Evolutionary conservation across 2,329 filamentous ascomycete genomes (phyloP).

Genomic region (Penicillium italicum): DNA sequence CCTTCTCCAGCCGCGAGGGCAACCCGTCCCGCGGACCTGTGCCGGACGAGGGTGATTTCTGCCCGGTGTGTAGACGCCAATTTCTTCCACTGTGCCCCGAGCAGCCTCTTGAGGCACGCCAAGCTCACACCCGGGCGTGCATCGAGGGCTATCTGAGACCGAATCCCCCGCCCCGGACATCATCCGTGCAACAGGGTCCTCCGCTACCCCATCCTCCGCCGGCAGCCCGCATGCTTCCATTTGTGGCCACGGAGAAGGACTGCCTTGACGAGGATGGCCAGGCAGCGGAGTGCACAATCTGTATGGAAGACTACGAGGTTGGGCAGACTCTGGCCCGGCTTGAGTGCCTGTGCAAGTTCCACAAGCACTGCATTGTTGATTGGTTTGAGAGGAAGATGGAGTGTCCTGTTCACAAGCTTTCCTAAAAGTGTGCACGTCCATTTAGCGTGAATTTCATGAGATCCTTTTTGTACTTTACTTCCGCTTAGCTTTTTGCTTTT

Average conservation of each 20-base stretch:
- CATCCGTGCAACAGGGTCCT: slow-evolving; percentile 14
- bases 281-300: slow-evolving; percentile 59
- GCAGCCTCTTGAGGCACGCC: slow-evolving; percentile 41
- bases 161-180: slow-evolving; percentile 13
- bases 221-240: slow-evolving; percentile 43
- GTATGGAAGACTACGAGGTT: slow-evolving; percentile 61
- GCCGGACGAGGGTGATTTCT: slow-evolving; percentile 44
- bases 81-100: slow-evolving; percentile 40
- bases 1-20: slow-evolving; percentile 1
- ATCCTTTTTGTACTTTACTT: neutral
- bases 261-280: slow-evolving; percentile 54
- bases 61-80: slow-evolving; percentile 44
- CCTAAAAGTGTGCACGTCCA: neutral
- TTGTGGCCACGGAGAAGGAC: slow-evolving; percentile 61
- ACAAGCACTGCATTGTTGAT: slow-evolving; percentile 56
- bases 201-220: slow-evolving; percentile 23
- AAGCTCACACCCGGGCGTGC: slow-evolving; percentile 46
- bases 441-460: slow-evolving; percentile 9
- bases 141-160: slow-evolving; percentile 38
- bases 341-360: slow-evolving; percentile 63
- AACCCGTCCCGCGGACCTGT: slow-evolving; percentile 2
- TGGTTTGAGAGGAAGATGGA: slow-evolving; percentile 59
- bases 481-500: neutral
- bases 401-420: slow-evolving; percentile 59
- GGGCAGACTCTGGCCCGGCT: slow-evolving; percentile 58